These are phyloP conservation scores for Thymus mandschuricus DNA, from an alignment of 257 asterid genomes.

Conservation along the genomic window DNA sequence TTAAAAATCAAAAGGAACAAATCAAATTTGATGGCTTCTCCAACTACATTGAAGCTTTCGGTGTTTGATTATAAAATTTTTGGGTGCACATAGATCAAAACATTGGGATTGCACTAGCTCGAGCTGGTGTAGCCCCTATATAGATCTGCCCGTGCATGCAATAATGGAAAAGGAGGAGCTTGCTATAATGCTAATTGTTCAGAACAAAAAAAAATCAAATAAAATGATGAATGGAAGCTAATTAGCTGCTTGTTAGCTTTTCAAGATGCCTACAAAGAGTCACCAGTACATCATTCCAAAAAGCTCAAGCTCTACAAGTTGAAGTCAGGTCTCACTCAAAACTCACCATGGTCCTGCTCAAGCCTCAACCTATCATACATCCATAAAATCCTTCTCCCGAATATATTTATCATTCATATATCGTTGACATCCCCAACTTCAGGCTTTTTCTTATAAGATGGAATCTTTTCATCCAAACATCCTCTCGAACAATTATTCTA, in stretches of 20 bases:
- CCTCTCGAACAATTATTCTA: neutral
- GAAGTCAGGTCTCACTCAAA: neutral
- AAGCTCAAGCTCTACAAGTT: slow-evolving; percentile 8
- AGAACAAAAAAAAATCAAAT: too few relatives aligned
- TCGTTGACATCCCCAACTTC: neutral
- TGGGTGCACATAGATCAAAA: too few relatives aligned
- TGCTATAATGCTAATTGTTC: neutral
- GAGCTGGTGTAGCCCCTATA: too few relatives aligned
- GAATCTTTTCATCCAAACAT: neutral
- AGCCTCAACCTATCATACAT: neutral
- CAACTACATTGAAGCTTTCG: too few relatives aligned
- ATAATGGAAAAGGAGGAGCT: neutral
- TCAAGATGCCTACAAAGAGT: neutral
- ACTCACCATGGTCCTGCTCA: neutral
- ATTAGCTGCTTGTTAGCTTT: neutral
- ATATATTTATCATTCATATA: neutral
- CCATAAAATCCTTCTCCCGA: neutral
- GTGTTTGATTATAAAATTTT: too few relatives aligned
- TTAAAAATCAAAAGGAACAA: too few relatives aligned
- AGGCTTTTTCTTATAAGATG: neutral
- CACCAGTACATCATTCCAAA: slow-evolving; percentile 1
- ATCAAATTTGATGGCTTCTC: too few relatives aligned
- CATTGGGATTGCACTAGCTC: too few relatives aligned
- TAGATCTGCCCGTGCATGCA: neutral
- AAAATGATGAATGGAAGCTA: neutral